Conservation (phyloP, 2,329 filamentous ascomycete species). For the Ophiostoma sp. region DNA sequence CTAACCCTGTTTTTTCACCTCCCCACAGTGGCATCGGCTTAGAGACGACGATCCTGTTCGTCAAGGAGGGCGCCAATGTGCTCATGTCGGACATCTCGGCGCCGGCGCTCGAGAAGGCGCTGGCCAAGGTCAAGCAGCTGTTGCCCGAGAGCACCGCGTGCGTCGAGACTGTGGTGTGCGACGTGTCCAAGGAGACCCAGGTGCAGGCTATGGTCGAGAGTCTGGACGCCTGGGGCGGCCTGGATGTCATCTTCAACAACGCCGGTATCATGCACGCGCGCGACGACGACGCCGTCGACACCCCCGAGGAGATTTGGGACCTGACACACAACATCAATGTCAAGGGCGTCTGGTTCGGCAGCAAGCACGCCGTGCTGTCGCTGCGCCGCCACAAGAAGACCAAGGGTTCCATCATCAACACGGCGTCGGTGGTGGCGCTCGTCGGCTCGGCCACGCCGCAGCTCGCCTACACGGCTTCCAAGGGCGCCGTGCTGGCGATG, state of each 20-base stretch:
- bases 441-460: slow-evolving; percentile 86
- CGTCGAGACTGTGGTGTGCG: slow-evolving; percentile 64
- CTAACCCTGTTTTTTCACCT: not conserved
- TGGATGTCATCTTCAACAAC: slow-evolving; percentile 96
- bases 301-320: slow-evolving; percentile 90
- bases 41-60: slow-evolving; percentile 87
- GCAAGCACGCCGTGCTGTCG: slow-evolving; percentile 84
- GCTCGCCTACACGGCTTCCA: slow-evolving; percentile 89
- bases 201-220: slow-evolving; percentile 72
- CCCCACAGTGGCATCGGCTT: slow-evolving; percentile 78
- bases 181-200: slow-evolving; percentile 83
- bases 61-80: slow-evolving; percentile 81
- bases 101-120: slow-evolving; percentile 73
- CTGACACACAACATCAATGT: slow-evolving; percentile 92
- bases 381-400: slow-evolving; percentile 79
- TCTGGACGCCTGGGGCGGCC: slow-evolving; percentile 79
- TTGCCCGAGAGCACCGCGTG: slow-evolving; percentile 58
- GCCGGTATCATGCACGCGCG: slow-evolving; percentile 93
- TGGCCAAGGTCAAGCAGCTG: slow-evolving; percentile 72
- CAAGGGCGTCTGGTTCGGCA: slow-evolving; percentile 96
- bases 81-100: slow-evolving; percentile 83
- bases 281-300: slow-evolving; percentile 77
- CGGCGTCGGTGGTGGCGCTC: slow-evolving; percentile 82
- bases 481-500: slow-evolving; percentile 87
- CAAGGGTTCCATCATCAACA: slow-evolving; percentile 85